phyloP scores from a whole-genome alignment of 1,284 basidiomycete species.

The Ustilago esculenta region DNA sequence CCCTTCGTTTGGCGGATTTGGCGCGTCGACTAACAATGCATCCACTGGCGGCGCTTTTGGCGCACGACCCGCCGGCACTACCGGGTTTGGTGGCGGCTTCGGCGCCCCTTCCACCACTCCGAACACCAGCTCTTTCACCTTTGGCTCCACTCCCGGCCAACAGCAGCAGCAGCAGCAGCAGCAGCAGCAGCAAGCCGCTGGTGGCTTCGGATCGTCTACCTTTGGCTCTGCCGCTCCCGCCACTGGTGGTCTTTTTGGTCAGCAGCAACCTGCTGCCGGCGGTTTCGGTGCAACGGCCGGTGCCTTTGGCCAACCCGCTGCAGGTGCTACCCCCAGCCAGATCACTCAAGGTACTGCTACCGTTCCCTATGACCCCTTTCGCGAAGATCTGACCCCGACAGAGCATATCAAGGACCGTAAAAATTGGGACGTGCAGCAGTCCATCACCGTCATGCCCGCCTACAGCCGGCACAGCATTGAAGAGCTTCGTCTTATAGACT shows the following conservation, averaged over 20 bases:
- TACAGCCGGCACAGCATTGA: conserved; percentile 55
- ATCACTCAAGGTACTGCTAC: conserved; percentile 58
- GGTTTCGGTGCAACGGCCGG: conserved; percentile 41
- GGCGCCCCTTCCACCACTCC: conserved; percentile 33
- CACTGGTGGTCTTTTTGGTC: conserved; percentile 48
- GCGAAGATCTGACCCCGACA: conserved; percentile 54
- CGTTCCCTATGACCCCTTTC: conserved; percentile 54
- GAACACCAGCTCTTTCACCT: conserved; percentile 41
- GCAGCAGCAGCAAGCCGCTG: conserved; percentile 31
- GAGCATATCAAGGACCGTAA: conserved; percentile 59
- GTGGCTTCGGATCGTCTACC: conserved; percentile 47
- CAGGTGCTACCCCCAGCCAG: conserved; percentile 27
- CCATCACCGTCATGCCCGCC: conserved; percentile 57
- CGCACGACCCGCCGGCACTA: conserved; percentile 50
- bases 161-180: conserved; percentile 45
- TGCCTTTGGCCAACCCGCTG: conserved; percentile 36
- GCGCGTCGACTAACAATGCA: conserved; percentile 45
- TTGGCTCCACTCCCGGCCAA: conserved; percentile 38
- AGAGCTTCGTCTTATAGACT: conserved; percentile 60
- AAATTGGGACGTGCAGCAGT: conserved; percentile 58
- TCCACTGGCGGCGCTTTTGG: conserved; percentile 47
- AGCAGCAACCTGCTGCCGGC: conserved; percentile 38
- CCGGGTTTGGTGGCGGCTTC: conserved; percentile 58
- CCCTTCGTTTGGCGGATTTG: conserved; percentile 52
- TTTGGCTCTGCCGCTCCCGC: conserved; percentile 30